phyloP scores from a whole-genome alignment of 257 asterid genomes.

The Buddleja alternifolia region DNA sequence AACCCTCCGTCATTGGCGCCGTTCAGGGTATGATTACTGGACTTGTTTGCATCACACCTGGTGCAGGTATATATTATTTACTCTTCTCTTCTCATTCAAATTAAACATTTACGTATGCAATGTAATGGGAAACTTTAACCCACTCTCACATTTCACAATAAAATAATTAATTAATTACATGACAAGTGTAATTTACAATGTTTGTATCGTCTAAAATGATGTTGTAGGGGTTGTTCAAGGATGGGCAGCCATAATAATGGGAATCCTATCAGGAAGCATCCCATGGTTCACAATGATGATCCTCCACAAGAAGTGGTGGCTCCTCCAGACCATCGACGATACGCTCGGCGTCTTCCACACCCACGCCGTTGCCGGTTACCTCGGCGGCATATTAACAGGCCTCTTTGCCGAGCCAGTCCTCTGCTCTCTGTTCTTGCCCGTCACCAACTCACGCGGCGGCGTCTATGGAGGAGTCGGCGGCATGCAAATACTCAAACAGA shows the following conservation, averaged over 20 bases:
- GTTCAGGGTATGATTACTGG: constrained; percentile 81
- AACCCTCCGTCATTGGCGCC: constrained; percentile 72
- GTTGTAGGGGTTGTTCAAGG: constrained; percentile 61
- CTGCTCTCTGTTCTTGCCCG: constrained; percentile 59
- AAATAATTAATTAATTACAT: too few relatives aligned
- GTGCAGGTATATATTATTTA: constrained; percentile 52
- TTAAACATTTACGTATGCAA: too few relatives aligned
- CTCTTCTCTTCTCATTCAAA: too few relatives aligned
- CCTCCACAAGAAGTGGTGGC: constrained; percentile 55
- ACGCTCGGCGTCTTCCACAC: constrained; percentile 78
- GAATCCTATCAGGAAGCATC: constrained; percentile 65
- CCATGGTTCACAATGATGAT: constrained; percentile 83
- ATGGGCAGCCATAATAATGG: constrained; percentile 73
- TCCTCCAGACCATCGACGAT: constrained; percentile 68
- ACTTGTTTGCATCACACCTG: constrained; percentile 72
- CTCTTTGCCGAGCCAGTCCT: constrained; percentile 62
- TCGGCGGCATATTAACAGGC: constrained; percentile 69
- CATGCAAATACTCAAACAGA: constrained; percentile 55
- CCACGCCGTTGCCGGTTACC: constrained; percentile 67
- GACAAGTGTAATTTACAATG: too few relatives aligned
- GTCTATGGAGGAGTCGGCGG: constrained; percentile 64
- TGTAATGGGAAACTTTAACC: too few relatives aligned
- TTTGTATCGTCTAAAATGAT: background rate
- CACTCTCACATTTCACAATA: too few relatives aligned
- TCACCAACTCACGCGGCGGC: constrained; percentile 62